Percentiles rank a stretch among this genome's conserved stretches.
Evolutionary conservation across 805 yeast species (phyloP).

Genomic region (Kodamaea leandrae): DNA sequence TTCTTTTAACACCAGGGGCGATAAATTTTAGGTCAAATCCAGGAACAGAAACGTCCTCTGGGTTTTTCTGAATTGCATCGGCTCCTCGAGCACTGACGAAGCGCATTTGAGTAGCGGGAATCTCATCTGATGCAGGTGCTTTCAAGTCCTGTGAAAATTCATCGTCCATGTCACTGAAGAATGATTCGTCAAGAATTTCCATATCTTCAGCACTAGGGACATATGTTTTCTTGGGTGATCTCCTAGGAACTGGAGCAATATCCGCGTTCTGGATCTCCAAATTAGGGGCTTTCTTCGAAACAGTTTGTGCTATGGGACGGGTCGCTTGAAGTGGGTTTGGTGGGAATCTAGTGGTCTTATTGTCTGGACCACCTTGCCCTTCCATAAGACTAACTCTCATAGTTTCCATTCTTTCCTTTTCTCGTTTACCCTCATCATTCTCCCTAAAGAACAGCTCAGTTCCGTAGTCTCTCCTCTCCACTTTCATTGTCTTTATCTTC

Average conservation of each 20-base stretch:
- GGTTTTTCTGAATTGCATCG: constrained; percentile 45
- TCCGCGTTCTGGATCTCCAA: neutral
- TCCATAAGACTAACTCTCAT: constrained; percentile 12
- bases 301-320: neutral
- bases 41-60: constrained; percentile 47
- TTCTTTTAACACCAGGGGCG: constrained; percentile 47
- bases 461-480: constrained; percentile 22
- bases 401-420: constrained; percentile 16
- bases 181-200: constrained; percentile 41
- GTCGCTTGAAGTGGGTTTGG: neutral
- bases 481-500: constrained; percentile 40
- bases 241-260: neutral
- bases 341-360: too few relatives aligned
- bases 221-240: constrained; percentile 10
- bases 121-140: constrained; percentile 2
- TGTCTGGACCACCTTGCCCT: constrained; percentile 2
- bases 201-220: constrained; percentile 15
- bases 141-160: constrained; percentile 5
- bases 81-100: constrained; percentile 71
- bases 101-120: constrained; percentile 17
- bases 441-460: constrained; percentile 37
- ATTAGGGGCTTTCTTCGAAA: neutral
- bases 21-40: constrained; percentile 52
- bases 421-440: constrained; percentile 31
- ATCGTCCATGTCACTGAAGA: constrained; percentile 36